Base-by-base conservation (phyloP, 2,329 filamentous ascomycete genomes). In the Shiraia sp. region DNA sequence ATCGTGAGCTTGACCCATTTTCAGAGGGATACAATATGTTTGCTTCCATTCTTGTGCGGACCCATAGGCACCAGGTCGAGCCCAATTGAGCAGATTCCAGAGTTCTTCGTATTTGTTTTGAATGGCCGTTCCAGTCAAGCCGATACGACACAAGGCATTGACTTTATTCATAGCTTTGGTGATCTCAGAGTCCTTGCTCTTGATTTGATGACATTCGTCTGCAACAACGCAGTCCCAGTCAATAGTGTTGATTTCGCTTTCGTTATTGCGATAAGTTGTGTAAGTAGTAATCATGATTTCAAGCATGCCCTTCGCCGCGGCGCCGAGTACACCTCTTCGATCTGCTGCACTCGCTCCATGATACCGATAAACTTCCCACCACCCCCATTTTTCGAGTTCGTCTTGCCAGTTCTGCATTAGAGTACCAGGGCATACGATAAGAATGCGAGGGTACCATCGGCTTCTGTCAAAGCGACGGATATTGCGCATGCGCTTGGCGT, bases 91-190 rank as follows among this genome's bases (percentile, higher is more conserved):
- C 0, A 99, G 76, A 0, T 90, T 95, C 92, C 92, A 99, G 1
- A 99, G 78, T 67, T 99, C 93, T 63, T 96, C 90, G 65, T 99
- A 99, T 53, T 89, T 93, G 69, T 99, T 99, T 65, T 99, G 93
- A 31, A 99, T 96, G 0, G 92, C 92, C 0, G 93, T 99, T 2
- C 93, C 93, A 0, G 91, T 97, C 7, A 99, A 76, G 0, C 93
- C 93, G 47, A 99, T 91, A 24, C 93, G 82, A 62, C 93, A 97
- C 2, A 97, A 79, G 0, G 91, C 84, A 57, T 99, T 99, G 55
- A 97, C 77, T 47, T 91, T 82, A 57, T 90, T 88, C 86, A 99
- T 92, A 0, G 90, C 85, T 59, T 87, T 82, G 0, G 92, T 93
- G 6, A 86, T 87, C 48, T 86, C 87, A 0, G 91, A 86, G 30